These are phyloP conservation scores for Eucalyptus victrix DNA, from an alignment of 345 rosid genomes.

Conservation along the genomic window DNA sequence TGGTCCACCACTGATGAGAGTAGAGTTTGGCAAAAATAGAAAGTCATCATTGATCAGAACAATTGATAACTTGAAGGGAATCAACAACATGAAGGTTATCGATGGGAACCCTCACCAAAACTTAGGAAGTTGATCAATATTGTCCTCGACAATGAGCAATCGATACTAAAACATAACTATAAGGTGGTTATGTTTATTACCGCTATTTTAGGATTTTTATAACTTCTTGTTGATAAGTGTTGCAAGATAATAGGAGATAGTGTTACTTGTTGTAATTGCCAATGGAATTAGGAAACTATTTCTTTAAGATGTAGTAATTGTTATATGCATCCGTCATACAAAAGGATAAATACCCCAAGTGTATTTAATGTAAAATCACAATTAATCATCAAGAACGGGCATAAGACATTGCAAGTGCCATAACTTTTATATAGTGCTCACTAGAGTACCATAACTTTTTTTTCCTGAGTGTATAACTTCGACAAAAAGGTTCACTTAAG, in stretches of 20 bases:
- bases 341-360: no score
- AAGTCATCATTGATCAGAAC: no score
- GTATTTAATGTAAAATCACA: not conserved
- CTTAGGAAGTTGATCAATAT: not conserved
- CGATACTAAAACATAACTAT: not conserved
- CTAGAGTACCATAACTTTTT: not conserved
- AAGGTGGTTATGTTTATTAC: rapidly evolving
- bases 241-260: not conserved
- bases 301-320: not conserved
- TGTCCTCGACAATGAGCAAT: not conserved
- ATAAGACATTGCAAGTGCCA: not conserved
- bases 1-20: not conserved
- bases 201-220: no score
- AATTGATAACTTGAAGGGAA: not conserved
- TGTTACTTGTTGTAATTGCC: no score
- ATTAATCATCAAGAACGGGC: not conserved
- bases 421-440: no score
- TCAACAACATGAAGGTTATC: not conserved
- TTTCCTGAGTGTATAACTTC: no score
- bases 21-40: not conserved
- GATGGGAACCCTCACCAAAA: not conserved
- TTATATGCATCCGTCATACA: no score
- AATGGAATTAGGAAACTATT: no score
- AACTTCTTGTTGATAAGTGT: not conserved
- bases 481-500: no score